A percentile compares a stretch with the other conserved stretches of the same genome.
phyloP scores from a whole-genome alignment of 2,329 filamentous ascomycete genomes.

The Fusarium tanahbumbuense region DNA sequence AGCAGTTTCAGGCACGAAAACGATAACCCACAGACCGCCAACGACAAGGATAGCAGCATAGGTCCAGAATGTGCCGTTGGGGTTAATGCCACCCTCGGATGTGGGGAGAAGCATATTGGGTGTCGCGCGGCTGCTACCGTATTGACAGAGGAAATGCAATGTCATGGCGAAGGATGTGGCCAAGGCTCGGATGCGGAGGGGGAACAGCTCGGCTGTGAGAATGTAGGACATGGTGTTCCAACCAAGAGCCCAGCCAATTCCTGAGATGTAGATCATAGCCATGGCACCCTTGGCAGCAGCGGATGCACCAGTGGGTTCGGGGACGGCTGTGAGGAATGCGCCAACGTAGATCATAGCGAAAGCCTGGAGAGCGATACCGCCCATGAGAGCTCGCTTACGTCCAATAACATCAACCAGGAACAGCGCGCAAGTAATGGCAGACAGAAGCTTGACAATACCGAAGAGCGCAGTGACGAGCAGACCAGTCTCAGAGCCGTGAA shows the following conservation, averaged over 20 bases:
- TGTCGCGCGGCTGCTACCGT: slow-evolving; percentile 19
- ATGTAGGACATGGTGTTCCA: slow-evolving; percentile 36
- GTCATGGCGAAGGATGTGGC: slow-evolving; percentile 22
- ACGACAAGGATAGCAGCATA: slow-evolving; percentile 8
- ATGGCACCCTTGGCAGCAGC: slow-evolving; percentile 16
- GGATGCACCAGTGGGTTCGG: neutral
- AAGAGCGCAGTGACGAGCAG: slow-evolving; percentile 23
- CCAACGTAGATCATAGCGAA: slow-evolving; percentile 24
- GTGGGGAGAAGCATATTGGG: slow-evolving; percentile 13
- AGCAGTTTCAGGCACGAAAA: slow-evolving; percentile 16
- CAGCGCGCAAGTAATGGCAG: slow-evolving; percentile 12
- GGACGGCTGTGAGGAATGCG: slow-evolving; percentile 10
- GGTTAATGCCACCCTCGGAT: slow-evolving; percentile 16
- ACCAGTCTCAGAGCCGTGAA: slow-evolving; percentile 17
- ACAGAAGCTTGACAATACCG: slow-evolving; percentile 17
- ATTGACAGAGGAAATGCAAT: slow-evolving; percentile 17
- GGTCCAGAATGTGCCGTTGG: slow-evolving; percentile 20
- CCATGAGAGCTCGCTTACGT: slow-evolving; percentile 20
- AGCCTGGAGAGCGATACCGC: slow-evolving; percentile 10
- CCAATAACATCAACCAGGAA: slow-evolving; percentile 21
- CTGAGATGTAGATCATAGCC: slow-evolving; percentile 29
- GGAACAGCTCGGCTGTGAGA: slow-evolving; percentile 28
- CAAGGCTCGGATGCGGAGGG: slow-evolving; percentile 24
- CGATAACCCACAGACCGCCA: slow-evolving; percentile 14
- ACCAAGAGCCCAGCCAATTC: slow-evolving; percentile 34